A percentile compares a stretch with the other conserved stretches of the same genome.
Conservation (phyloP, 1,139 yeast species). For the Hyphopichia khmerensis region DNA sequence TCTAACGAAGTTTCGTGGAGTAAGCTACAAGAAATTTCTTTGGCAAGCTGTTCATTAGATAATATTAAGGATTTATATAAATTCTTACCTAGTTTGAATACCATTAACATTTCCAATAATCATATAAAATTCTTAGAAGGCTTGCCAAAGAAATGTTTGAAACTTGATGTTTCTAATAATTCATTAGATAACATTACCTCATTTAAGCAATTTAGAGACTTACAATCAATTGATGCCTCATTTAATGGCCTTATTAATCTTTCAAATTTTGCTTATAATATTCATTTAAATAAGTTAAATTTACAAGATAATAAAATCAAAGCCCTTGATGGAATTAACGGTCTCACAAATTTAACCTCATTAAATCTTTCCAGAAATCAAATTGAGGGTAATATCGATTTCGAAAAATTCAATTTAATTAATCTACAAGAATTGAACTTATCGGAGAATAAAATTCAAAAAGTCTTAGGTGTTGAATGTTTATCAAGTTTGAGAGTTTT, state of each 20-base stretch:
- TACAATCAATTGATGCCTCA: slow-evolving; percentile 45
- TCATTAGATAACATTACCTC: slow-evolving; percentile 41
- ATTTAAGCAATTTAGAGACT: slow-evolving; percentile 36
- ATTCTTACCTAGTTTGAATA: slow-evolving; percentile 44
- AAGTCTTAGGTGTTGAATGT: slow-evolving; percentile 34
- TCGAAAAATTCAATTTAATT: slow-evolving; percentile 31
- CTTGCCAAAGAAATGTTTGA: slow-evolving; percentile 38
- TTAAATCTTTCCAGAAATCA: slow-evolving; percentile 46
- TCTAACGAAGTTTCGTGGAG: slow-evolving; percentile 41
- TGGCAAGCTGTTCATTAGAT: slow-evolving; percentile 31
- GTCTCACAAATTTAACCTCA: slow-evolving; percentile 37
- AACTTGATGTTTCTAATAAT: slow-evolving; percentile 38
- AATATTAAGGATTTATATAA: slow-evolving; percentile 44
- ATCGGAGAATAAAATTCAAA: slow-evolving; percentile 39
- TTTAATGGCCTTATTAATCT: slow-evolving; percentile 37
- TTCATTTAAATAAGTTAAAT: slow-evolving; percentile 38
- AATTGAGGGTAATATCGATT: slow-evolving; percentile 38
- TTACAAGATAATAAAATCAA: slow-evolving; percentile 31
- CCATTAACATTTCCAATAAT: slow-evolving; percentile 42
- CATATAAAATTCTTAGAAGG: slow-evolving; percentile 47
- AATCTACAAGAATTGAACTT: slow-evolving; percentile 46
- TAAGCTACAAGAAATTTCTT: slow-evolving; percentile 32
- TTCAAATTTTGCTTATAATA: slow-evolving; percentile 28
- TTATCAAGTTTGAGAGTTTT: slow-evolving; percentile 37
- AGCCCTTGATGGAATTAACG: slow-evolving; percentile 37